Percentiles rank a stretch among this genome's conserved stretches.
These are phyloP conservation scores for Mycena filopes DNA, from an alignment of 768 basidiomycete genomes.

Conservation along the genomic window DNA sequence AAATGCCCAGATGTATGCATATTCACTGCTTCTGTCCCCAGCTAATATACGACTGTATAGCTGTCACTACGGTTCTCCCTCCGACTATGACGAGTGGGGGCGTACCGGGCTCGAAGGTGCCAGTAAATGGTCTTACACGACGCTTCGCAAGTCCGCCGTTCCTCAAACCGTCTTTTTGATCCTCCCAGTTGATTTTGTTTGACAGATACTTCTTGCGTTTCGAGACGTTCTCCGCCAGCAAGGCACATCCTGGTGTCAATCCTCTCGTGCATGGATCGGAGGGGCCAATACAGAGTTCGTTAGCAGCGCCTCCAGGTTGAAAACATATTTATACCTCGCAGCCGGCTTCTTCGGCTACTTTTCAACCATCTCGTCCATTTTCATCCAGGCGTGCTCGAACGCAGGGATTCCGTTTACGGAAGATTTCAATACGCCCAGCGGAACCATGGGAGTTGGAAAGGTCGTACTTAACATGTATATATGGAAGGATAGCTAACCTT, in stretches of 20 bases:
- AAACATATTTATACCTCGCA: background rate
- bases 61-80: conserved; percentile 72
- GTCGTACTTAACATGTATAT: conserved; percentile 47
- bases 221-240: conserved; percentile 62
- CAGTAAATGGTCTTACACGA: conserved; percentile 67
- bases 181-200: background rate
- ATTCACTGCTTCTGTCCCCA: too few relatives aligned
- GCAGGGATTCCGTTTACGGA: conserved; percentile 61
- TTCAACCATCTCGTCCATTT: conserved; percentile 53
- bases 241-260: conserved; percentile 59
- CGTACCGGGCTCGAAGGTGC: conserved; percentile 57
- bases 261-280: conserved; percentile 56
- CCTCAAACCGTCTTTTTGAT: conserved; percentile 25
- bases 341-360: conserved; percentile 61
- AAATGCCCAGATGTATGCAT: too few relatives aligned
- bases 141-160: conserved; percentile 58
- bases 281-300: conserved; percentile 56
- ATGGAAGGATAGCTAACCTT: too few relatives aligned
- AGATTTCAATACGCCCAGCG: conserved; percentile 66
- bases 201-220: conserved; percentile 72
- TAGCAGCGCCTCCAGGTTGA: background rate
- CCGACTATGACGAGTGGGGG: conserved; percentile 76
- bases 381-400: conserved; percentile 62
- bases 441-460: conserved; percentile 66
- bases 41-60: conserved; percentile 52